phyloP scores from a whole-genome alignment of 2,329 filamentous ascomycete species.

The Neoascochyta sp. region DNA sequence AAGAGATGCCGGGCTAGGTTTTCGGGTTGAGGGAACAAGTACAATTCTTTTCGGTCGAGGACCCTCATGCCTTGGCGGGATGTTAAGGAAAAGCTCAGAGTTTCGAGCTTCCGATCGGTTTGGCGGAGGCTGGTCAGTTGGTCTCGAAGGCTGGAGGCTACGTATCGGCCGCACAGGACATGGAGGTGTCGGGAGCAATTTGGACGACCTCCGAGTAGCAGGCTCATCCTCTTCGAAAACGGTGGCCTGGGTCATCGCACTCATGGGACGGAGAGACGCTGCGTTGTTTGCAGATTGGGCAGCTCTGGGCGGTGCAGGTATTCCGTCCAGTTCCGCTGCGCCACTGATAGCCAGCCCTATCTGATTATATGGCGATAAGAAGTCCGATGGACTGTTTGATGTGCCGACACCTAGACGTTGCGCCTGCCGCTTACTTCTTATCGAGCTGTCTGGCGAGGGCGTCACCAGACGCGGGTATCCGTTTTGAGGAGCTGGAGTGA shows the following conservation, averaged over 20 bases:
- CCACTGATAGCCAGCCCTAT: conserved; percentile 40
- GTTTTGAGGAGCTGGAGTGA: conserved; percentile 10
- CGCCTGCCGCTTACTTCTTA: conserved; percentile 7
- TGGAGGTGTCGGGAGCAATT: conserved; percentile 29
- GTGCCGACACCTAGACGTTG: conserved; percentile 22
- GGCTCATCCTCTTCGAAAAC: conserved; percentile 39
- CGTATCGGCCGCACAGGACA: conserved; percentile 35
- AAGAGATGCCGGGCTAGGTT: not conserved
- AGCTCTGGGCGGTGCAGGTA: conserved; percentile 10
- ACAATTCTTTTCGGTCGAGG: conserved; percentile 17
- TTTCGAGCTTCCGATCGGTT: conserved; percentile 8
- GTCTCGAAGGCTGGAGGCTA: conserved; percentile 29
- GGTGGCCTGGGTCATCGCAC: conserved; percentile 34
- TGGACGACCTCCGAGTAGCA: conserved; percentile 21
- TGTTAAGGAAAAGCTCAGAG: conserved; percentile 31
- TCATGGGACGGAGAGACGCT: conserved; percentile 22
- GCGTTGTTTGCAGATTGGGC: conserved; percentile 9
- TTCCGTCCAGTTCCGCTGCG: conserved; percentile 33
- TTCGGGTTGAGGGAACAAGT: too few relatives aligned
- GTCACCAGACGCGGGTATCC: conserved; percentile 5
- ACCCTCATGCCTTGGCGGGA: conserved; percentile 30
- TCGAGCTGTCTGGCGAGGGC: conserved; percentile 8
- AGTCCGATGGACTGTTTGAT: conserved; percentile 17
- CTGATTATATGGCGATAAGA: conserved; percentile 27
- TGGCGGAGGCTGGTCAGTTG: conserved; percentile 1